Percentiles rank a stretch among this genome's conserved stretches.
Conservation (phyloP, 306 rosid species). For the Prosopis cineraria region DNA sequence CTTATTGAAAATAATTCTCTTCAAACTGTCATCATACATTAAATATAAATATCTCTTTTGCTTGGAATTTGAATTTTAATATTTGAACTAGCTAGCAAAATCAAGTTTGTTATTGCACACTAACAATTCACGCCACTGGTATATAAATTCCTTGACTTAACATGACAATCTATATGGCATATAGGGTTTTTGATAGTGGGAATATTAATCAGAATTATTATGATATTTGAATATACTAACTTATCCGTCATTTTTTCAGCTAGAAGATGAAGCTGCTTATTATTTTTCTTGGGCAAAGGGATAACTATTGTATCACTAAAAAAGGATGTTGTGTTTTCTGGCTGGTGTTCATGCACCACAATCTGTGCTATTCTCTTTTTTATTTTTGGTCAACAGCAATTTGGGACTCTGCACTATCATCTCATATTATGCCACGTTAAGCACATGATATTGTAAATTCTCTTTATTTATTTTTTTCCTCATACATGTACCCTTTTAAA, state of each 20-base stretch:
- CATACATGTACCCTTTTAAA: background rate
- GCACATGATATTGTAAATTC: background rate
- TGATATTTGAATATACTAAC: background rate
- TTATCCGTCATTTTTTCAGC: background rate
- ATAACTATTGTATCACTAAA: conserved; percentile 18
- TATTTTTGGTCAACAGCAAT: background rate
- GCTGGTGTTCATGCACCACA: conserved; percentile 24
- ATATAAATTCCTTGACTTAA: background rate
- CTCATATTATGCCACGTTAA: conserved; percentile 35
- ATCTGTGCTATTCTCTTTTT: background rate
- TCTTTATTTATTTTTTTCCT: background rate
- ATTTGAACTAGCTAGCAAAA: too few relatives aligned
- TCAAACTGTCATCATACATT: too few relatives aligned
- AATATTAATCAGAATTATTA: background rate
- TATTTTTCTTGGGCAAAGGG: background rate
- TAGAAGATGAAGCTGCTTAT: background rate
- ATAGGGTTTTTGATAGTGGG: background rate
- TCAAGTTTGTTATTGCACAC: too few relatives aligned
- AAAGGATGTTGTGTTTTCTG: background rate
- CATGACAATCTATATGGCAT: background rate
- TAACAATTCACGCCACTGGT: too few relatives aligned
- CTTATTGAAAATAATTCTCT: too few relatives aligned
- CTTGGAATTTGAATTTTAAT: too few relatives aligned
- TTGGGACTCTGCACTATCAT: conserved; percentile 19
- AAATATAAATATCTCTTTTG: too few relatives aligned